Evolutionary conservation across 176 grass and related monocot genomes (phyloP).

Genomic region (Cenchrus americanus): DNA sequence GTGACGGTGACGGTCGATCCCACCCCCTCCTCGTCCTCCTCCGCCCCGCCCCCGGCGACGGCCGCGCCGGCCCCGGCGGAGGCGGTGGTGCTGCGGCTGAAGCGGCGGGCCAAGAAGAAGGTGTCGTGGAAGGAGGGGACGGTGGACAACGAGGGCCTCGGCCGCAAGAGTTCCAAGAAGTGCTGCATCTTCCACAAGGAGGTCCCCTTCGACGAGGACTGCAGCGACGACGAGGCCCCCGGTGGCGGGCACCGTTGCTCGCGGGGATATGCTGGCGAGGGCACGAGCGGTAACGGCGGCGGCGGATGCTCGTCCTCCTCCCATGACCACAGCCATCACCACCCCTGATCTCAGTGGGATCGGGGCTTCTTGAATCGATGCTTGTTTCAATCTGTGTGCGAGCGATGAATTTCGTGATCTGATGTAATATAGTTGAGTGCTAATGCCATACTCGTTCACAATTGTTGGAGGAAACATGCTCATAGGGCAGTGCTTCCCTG

Average conservation of each 20-base stretch:
- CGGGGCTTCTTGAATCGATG: background rate
- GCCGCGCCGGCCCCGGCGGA: constrained; percentile 42
- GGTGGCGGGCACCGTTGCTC: constrained; percentile 19
- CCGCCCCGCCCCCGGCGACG: background rate
- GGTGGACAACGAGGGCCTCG: constrained; percentile 94
- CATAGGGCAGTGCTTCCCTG: background rate
- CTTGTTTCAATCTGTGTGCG: background rate
- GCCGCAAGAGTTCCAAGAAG: constrained; percentile 93
- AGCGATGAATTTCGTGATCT: background rate
- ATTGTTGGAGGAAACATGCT: background rate
- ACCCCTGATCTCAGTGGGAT: constrained; percentile 40
- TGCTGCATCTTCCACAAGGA: constrained; percentile 99
- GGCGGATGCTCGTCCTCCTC: constrained; percentile 46
- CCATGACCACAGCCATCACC: constrained; percentile 38
- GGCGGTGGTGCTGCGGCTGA: constrained; percentile 74
- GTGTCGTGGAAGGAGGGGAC: constrained; percentile 96
- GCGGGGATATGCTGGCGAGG: constrained; percentile 36
- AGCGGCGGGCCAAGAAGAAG: constrained; percentile 81
- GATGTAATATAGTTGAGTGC: constrained; percentile 13
- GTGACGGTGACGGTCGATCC: constrained; percentile 58
- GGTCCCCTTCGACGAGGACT: constrained; percentile 89
- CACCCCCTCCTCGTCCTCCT: constrained; percentile 36
- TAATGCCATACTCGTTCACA: background rate
- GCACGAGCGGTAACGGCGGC: constrained; percentile 14
- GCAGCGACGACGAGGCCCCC: constrained; percentile 79